Base-by-base conservation (phyloP, 352 stramenopile species). In the Halophytophthora batemanensis region DNA sequence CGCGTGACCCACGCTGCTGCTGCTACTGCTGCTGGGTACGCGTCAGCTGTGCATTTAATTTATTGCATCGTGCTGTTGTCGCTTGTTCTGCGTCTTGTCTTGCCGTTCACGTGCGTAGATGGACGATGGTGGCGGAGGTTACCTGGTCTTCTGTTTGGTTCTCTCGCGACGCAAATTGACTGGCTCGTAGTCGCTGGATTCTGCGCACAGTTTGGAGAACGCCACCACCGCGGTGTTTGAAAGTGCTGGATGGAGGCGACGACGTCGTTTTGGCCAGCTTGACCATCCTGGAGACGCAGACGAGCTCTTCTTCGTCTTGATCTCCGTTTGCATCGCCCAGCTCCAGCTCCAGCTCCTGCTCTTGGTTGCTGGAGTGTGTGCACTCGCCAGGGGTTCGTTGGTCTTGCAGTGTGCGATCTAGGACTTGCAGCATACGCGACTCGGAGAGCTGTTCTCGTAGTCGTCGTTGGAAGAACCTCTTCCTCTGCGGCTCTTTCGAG, bases 231-330 rank as follows among this genome's bases (percentile, higher is more conserved):
- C 71, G 62, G 18, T 74, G 64, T 23, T 77, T 48, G 11, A 39
- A 45, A 10, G 25, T 8, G 18, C 38, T 63, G 14, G 48, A 51
- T 18, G 44, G 42, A 5, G 53, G 12, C 10, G 43, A 23, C 6
- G 37, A 29, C 15, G 54, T 37, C 34, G 34, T 7, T 13, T 71
- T 61, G n/a, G 71, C 53, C 21, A 74, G 12, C 18, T 55, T 51
- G 48, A 91, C 66, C 81, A 89, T 89, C 14, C 54, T 87, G 13
- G 76, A 89, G 15, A 87, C 76, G 37, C 78, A 87, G 34, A 88
- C 76, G 13, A 91, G 72, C 46, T 91, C 81, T 23, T 88, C 69
- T 45, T 84, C 68, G 15, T 71, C 12, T 66, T 63, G 45, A 66
- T 71, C 49, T 63, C 76, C 11, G 50, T 77, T 38, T 55, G 54